These are phyloP conservation scores for Exserohilum turcica DNA, from an alignment of 2,329 filamentous ascomycete genomes.

Conservation along the genomic window DNA sequence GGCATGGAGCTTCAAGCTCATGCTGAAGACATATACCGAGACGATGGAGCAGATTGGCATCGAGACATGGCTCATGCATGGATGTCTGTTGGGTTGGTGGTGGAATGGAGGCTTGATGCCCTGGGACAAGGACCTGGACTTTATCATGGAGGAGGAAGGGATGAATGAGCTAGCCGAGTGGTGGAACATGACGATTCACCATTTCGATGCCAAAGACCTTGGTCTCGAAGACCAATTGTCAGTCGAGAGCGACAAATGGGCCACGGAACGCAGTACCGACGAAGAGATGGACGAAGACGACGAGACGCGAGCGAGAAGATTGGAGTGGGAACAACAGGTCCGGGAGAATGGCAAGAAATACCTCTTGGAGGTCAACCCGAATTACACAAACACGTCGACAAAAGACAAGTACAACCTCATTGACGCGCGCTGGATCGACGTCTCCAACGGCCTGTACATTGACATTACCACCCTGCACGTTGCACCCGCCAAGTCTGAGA, in stretches of 20 bases:
- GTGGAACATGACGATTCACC: conserved; percentile 67
- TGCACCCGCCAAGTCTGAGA: conserved; percentile 47
- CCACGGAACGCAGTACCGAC: neutral
- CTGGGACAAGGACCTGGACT: conserved; percentile 66
- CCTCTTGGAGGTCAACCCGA: conserved; percentile 64
- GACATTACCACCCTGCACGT: conserved; percentile 63
- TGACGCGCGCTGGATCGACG: conserved; percentile 67
- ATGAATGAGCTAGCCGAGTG: conserved; percentile 62
- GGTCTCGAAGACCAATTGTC: conserved; percentile 7
- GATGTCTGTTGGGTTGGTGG: conserved; percentile 65
- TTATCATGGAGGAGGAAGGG: conserved; percentile 61
- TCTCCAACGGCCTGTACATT: conserved; percentile 63
- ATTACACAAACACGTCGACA: conserved; percentile 54
- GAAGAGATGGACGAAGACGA: conserved; percentile 26
- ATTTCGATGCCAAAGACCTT: conserved; percentile 22
- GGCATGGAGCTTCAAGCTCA: conserved; percentile 54
- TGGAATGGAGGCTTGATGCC: conserved; percentile 66
- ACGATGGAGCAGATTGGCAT: conserved; percentile 62
- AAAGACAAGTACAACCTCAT: conserved; percentile 60
- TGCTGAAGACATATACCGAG: conserved; percentile 61
- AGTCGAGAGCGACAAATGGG: neutral
- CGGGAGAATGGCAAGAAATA: conserved; percentile 48
- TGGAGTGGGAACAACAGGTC: conserved; percentile 15
- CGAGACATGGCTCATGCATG: conserved; percentile 69
- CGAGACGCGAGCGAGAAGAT: neutral